These are phyloP conservation scores for Penicillium sp. DNA, from an alignment of 2,329 filamentous ascomycete genomes.

Conservation along the genomic window DNA sequence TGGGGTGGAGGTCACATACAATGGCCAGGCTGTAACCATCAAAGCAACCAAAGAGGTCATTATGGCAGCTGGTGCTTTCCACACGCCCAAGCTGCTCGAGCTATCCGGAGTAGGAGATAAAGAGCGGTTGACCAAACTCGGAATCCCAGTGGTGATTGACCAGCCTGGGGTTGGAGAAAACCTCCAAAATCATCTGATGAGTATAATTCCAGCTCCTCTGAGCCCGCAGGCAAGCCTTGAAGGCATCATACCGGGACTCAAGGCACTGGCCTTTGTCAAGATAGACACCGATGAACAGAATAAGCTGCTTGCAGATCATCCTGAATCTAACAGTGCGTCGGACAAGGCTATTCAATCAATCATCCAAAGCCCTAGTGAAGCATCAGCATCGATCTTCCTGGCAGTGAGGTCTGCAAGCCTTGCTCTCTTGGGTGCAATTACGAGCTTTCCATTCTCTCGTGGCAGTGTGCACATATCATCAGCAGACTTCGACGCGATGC, in stretches of 20 bases:
- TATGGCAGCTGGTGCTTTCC: conserved; percentile 40
- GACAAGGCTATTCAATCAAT: conserved; percentile 6
- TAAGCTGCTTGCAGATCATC: neutral
- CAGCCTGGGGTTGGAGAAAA: conserved; percentile 48
- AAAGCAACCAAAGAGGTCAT: conserved; percentile 37
- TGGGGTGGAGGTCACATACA: conserved; percentile 2
- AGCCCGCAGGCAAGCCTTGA: conserved; percentile 3
- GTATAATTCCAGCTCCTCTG: conserved; percentile 6
- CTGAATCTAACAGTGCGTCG: neutral
- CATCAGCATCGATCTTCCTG: conserved; percentile 6
- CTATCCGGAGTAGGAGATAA: conserved; percentile 48
- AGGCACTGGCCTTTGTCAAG: conserved; percentile 5
- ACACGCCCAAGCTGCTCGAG: conserved; percentile 46
- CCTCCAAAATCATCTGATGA: conserved; percentile 28
- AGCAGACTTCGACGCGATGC: neutral
- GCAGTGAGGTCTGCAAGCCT: neutral
- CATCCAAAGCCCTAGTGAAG: conserved; percentile 7
- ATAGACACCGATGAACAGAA: conserved; percentile 7
- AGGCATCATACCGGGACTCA: conserved; percentile 4
- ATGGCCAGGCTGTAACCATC: conserved; percentile 1
- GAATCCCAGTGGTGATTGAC: conserved; percentile 43
- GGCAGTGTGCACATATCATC: conserved; percentile 11
- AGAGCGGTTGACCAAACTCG: conserved; percentile 33
- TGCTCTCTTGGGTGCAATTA: conserved; percentile 6
- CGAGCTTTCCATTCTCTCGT: conserved; percentile 14